Percentiles rank a stretch among this genome's conserved stretches.
Conservation (phyloP, 1,284 basidiomycete genomes). For the Neotropicomus parvogracilis region DNA sequence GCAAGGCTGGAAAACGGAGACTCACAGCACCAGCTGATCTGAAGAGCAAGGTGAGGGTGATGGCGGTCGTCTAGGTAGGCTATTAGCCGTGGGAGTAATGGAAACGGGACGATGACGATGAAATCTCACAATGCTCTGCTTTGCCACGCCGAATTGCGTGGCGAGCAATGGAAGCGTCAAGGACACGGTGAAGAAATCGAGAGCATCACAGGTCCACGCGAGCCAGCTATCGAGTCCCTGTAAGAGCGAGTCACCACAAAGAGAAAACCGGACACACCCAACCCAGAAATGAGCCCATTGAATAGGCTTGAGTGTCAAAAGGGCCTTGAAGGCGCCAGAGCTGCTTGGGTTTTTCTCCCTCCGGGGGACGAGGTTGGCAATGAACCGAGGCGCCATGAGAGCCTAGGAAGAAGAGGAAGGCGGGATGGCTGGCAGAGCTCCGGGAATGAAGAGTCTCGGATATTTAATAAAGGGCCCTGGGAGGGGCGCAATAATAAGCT, state of each 20-base stretch:
- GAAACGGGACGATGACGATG: conserved; percentile 1
- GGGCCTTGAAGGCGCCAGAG: conserved; percentile 38
- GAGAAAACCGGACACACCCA: conserved; percentile 43
- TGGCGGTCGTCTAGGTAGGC: conserved; percentile 62
- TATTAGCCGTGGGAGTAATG: not conserved
- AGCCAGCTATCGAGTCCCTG: conserved; percentile 56
- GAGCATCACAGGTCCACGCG: conserved; percentile 77
- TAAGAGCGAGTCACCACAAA: not conserved
- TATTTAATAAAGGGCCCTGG: not conserved
- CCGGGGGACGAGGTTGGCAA: conserved; percentile 45
- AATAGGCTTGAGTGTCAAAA: conserved; percentile 40
- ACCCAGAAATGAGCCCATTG: conserved; percentile 59
- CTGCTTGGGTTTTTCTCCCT: conserved; percentile 36
- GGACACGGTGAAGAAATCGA: conserved; percentile 84
- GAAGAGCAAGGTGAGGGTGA: conserved; percentile 92
- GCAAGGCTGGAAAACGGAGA: not conserved
- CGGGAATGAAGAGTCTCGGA: not conserved
- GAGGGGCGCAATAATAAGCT: not conserved
- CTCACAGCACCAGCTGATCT: conserved; percentile 79
- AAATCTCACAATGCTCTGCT: conserved; percentile 48
- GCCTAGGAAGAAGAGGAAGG: not conserved
- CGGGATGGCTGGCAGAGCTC: not conserved
- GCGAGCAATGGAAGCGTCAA: conserved; percentile 61
- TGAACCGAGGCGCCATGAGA: conserved; percentile 25
- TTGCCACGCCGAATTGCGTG: conserved; percentile 46